Conservation (phyloP, 176 grass and related monocot genomes). For the Bromus sterilis region DNA sequence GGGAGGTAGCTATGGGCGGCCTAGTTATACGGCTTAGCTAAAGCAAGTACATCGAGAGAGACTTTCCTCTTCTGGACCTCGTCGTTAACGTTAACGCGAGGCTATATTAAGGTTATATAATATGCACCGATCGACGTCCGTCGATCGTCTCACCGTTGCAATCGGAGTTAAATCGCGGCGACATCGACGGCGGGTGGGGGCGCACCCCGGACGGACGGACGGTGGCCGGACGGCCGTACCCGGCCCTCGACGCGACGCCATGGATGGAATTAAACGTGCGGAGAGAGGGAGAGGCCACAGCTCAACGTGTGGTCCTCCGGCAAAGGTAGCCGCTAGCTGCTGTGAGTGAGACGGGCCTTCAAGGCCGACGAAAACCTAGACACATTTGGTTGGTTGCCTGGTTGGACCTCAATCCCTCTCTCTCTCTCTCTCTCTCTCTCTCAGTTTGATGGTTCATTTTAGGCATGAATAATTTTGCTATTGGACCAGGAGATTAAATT, state of each 20-base stretch:
- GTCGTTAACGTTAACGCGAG: not conserved
- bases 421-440: not conserved
- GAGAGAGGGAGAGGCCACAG: no score
- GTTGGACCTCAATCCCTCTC: no score
- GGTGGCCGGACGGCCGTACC: not conserved
- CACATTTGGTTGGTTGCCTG: not conserved
- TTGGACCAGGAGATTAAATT: not conserved
- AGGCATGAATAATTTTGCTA: not conserved
- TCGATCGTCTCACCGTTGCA: not conserved
- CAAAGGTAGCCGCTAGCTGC: not conserved
- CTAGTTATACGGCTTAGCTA: not conserved
- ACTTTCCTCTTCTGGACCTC: not conserved
- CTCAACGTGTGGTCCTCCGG: not conserved
- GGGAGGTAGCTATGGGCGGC: no score
- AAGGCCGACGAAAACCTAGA: not conserved
- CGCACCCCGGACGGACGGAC: not conserved
- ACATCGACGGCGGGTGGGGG: not conserved
- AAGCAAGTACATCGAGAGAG: not conserved
- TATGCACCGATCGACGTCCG: not conserved
- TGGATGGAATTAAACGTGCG: not conserved
- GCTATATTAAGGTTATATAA: not conserved
- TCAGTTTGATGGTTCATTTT: not conserved
- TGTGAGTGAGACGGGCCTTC: not conserved
- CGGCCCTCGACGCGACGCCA: not conserved
- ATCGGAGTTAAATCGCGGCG: not conserved